These are phyloP conservation scores for Talaromyces sp. DNA, from an alignment of 2,329 filamentous ascomycete genomes.

Conservation along the genomic window DNA sequence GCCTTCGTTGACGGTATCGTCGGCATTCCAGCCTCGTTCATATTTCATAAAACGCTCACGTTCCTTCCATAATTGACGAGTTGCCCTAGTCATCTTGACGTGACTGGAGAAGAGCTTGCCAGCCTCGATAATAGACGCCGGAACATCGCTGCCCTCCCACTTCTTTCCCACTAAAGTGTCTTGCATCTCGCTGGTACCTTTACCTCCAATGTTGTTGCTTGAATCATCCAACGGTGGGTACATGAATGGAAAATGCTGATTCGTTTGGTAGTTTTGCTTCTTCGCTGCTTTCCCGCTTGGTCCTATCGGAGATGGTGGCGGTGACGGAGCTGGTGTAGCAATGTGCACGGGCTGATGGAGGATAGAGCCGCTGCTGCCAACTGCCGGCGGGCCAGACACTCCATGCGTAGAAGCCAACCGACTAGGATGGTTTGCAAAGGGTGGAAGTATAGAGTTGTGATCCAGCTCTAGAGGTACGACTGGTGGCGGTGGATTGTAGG, in stretches of 20 bases:
- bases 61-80: constrained; percentile 92
- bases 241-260: constrained; percentile 97
- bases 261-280: constrained; percentile 99
- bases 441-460: constrained; percentile 85
- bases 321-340: constrained; percentile 93
- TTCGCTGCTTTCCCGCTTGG: constrained; percentile 86
- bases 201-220: constrained; percentile 87
- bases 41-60: constrained; percentile 87
- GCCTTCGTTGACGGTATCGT: constrained; percentile 34
- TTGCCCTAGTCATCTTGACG: constrained; percentile 86
- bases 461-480: constrained; percentile 82
- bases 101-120: constrained; percentile 86
- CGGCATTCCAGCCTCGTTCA: constrained; percentile 79
- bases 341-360: constrained; percentile 96
- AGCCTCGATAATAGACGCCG: constrained; percentile 90
- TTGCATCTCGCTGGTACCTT: constrained; percentile 76
- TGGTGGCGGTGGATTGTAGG: constrained; percentile 84
- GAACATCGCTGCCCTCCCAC: constrained; percentile 91
- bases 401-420: constrained; percentile 59
- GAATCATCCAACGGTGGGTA: constrained; percentile 88
- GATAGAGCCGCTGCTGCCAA: constrained; percentile 63
- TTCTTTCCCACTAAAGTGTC: constrained; percentile 74
- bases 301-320: constrained; percentile 83
- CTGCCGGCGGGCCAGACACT: constrained; percentile 55
- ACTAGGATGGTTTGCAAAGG: constrained; percentile 70